These are phyloP conservation scores for Neurospora sp. DNA, from an alignment of 495 filamentous ascomycete genomes.

Conservation along the genomic window DNA sequence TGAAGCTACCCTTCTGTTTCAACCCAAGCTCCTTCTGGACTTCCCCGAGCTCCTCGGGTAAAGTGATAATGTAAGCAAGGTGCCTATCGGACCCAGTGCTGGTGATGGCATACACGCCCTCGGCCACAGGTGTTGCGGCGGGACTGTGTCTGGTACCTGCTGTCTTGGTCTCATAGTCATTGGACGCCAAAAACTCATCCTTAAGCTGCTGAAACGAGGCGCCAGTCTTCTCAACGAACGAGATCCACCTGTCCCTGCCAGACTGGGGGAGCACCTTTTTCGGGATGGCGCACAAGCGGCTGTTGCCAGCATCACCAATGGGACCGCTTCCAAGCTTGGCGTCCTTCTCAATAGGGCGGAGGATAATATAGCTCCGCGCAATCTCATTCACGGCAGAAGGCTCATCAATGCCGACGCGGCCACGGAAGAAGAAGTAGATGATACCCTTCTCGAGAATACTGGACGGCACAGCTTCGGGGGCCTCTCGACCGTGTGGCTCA, in stretches of 20 bases:
- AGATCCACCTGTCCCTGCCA: conserved; percentile 63
- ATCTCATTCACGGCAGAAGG: conserved; percentile 63
- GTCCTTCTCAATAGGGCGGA: conserved; percentile 63
- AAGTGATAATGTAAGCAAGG: conserved; percentile 71
- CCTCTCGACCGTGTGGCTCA: conserved; percentile 9
- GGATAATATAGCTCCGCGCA: conserved; percentile 69
- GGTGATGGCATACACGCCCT: conserved; percentile 82
- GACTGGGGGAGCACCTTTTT: conserved; percentile 80
- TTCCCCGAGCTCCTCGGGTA: conserved; percentile 59
- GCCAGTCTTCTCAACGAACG: conserved; percentile 72
- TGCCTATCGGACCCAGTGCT: conserved; percentile 61
- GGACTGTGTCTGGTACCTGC: conserved; percentile 58
- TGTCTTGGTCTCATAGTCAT: conserved; percentile 70
- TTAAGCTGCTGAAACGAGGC: conserved; percentile 60
- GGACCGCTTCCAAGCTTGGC: conserved; percentile 55
- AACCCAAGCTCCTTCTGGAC: conserved; percentile 73
- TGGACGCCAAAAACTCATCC: conserved; percentile 55
- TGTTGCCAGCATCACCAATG: conserved; percentile 53
- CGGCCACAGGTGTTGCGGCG: conserved; percentile 63
- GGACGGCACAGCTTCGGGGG: conserved; percentile 40
- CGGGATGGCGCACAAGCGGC: conserved; percentile 66
- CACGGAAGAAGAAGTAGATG: conserved; percentile 88
- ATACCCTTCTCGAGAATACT: conserved; percentile 83
- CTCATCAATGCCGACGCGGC: conserved; percentile 62
- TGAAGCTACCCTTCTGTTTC: conserved; percentile 60